Evolutionary conservation across 345 rosid species (phyloP).

Genomic region (Populus alba): DNA sequence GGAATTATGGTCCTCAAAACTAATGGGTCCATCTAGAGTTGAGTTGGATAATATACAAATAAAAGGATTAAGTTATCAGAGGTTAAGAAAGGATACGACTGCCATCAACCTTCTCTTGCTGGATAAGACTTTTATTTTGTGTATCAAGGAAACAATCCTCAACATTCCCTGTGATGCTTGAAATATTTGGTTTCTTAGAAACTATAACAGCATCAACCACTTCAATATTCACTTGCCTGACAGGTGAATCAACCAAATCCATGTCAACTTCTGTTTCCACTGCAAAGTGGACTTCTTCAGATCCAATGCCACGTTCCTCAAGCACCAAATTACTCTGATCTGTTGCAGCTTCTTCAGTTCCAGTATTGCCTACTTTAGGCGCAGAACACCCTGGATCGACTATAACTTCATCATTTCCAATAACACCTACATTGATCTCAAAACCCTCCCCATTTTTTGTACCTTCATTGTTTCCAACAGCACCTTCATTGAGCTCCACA

Average conservation of each 20-base stretch:
- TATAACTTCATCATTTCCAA: slow-evolving; percentile 18
- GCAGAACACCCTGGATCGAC: slow-evolving; percentile 36
- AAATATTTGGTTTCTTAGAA: slow-evolving; percentile 30
- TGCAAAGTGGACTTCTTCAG: slow-evolving; percentile 30
- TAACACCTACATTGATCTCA: slow-evolving; percentile 1
- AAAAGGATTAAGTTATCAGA: slow-evolving; percentile 3
- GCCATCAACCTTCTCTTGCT: slow-evolving; percentile 33
- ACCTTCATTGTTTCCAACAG: background rate
- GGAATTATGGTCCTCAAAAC: background rate
- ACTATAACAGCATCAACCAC: slow-evolving; percentile 34
- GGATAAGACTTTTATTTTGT: slow-evolving; percentile 28
- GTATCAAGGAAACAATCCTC: slow-evolving; percentile 31
- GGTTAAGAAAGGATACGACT: slow-evolving; percentile 56
- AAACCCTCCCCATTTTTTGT: background rate
- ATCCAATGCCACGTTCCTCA: background rate
- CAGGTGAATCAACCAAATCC: slow-evolving; percentile 40
- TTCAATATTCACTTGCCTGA: slow-evolving; percentile 38
- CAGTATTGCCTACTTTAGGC: slow-evolving; percentile 30
- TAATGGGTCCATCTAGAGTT: background rate
- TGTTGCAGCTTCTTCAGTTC: slow-evolving; percentile 18
- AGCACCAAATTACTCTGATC: background rate
- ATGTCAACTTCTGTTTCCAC: slow-evolving; percentile 34
- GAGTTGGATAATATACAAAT: slow-evolving; percentile 8
- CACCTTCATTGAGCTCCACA: background rate
- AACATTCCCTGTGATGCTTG: slow-evolving; percentile 22